Evolutionary conservation across 768 basidiomycete genomes (phyloP), one percentile per base, ranked within the genome.

Genomic region (Podaxis rugospora): DNA sequence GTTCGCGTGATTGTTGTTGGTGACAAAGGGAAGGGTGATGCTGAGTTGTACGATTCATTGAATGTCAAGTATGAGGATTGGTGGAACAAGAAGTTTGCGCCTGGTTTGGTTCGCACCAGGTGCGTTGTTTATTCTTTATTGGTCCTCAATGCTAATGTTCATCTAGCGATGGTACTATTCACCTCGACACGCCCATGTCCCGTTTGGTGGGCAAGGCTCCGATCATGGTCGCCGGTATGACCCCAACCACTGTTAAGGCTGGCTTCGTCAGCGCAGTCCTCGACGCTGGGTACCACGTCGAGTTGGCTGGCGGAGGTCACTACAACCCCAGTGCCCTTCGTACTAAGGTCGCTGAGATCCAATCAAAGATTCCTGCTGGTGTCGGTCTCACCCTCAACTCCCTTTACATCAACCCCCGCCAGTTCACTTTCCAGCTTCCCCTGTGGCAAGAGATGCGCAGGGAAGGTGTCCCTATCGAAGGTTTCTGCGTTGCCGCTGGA

Each of bases 211-310:
- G 94, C 67, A 99, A 98, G 77, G 88, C 97, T 2, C 97, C 97
- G 36, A 90, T 99, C 75, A 98, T 98, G 97, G 95, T 99, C 40
- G 96, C 95, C 52, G 97, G 97, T 62, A 98, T 99, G 97, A 99
- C 97, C 0, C 97, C 97, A 0, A 90, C 90, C 1, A 99, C 97
- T 35, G 97, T 99, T 65, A 89, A 95, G 71, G 89, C 89, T 35
- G 95, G 95, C 16, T 96, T 98, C 72, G 95, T 98, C 68, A 88
- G 89, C 62, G 95, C 97, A 6, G 83, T 96, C 50, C 86, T 97
- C 66, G 84, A 89, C 64, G 95, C 97, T 27, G 96, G 96, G 1
- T 98, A 89, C 73, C 97, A 99, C 72, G 82, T 98, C 68, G 97
- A 99, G 75, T 83, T 99, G 64, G 97, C 97, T 56, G 97, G 97